Conservation (phyloP, 306 rosid species). For the Cyclanthera cordifolia region DNA sequence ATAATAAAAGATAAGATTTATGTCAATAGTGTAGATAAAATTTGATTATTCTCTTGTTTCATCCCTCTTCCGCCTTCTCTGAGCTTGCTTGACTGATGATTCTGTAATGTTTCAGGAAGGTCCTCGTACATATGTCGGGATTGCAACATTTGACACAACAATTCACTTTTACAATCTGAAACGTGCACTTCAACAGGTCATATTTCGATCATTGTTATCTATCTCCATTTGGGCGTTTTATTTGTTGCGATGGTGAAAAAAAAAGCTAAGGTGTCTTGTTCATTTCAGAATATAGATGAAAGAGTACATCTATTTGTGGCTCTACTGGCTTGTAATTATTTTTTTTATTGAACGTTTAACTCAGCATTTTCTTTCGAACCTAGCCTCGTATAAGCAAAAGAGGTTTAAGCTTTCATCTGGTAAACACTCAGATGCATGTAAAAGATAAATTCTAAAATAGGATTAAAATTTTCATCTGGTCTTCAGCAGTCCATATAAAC, state of each 20-base stretch:
- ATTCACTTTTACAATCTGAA: slow-evolving; percentile 90
- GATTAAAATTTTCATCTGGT: neutral
- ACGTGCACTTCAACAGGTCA: slow-evolving; percentile 91
- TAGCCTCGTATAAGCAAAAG: neutral
- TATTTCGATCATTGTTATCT: neutral
- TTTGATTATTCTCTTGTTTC: no score
- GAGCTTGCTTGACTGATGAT: neutral
- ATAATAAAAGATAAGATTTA: no score
- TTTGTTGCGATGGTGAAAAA: no score
- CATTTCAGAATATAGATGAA: neutral
- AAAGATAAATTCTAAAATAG: neutral
- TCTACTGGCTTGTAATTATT: neutral
- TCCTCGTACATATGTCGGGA: slow-evolving; percentile 75
- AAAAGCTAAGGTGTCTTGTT: neutral
- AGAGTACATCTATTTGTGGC: no score
- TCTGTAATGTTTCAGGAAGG: slow-evolving; percentile 58
- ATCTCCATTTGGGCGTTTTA: no score
- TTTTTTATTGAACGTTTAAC: neutral
- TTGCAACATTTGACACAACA: slow-evolving; percentile 94
- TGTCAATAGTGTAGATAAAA: no score
- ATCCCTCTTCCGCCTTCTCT: no score
- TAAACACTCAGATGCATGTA: neutral
- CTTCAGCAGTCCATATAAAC: neutral
- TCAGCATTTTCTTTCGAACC: neutral
- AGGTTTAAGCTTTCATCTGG: neutral